Percentiles rank a stretch among this genome's conserved stretches.
Conservation (phyloP, 305 asterid genomes). For the Fraxinus angustifolia region DNA sequence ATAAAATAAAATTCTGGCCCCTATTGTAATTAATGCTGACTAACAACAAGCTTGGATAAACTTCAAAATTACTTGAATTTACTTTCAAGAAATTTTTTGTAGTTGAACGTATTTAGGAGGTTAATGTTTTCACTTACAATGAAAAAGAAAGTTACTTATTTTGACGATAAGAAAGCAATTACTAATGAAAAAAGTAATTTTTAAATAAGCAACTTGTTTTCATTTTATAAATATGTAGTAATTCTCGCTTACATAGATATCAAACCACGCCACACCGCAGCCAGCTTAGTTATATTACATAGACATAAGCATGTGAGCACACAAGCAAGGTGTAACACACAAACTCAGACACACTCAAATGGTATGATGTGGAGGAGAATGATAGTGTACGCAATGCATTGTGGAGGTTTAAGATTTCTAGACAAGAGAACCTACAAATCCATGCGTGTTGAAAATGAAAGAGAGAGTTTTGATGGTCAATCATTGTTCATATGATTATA, state of each 20-base stretch:
- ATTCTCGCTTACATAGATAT: not conserved
- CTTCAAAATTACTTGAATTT: too few species aligned
- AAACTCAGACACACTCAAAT: not conserved
- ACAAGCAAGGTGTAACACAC: not conserved
- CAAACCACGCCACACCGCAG: not conserved
- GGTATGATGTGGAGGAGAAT: slow-evolving; percentile 24
- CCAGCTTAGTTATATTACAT: too few species aligned
- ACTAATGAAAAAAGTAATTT: not conserved
- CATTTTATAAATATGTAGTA: not conserved
- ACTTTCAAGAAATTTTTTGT: too few species aligned
- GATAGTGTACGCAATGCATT: not conserved
- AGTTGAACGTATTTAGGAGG: too few species aligned
- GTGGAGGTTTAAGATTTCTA: slow-evolving; percentile 13
- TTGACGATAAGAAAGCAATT: not conserved
- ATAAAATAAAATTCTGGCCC: not conserved
- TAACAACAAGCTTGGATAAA: not conserved
- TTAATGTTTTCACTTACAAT: too few species aligned
- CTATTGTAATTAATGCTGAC: not conserved
- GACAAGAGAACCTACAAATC: slow-evolving; percentile 36
- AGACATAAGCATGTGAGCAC: not conserved
- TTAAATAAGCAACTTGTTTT: not conserved
- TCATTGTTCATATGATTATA: slow-evolving; percentile 25
- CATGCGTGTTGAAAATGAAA: slow-evolving; percentile 31
- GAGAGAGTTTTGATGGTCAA: slow-evolving; percentile 2
- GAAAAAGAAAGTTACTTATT: too few species aligned